A percentile compares a stretch with the other conserved stretches of the same genome.
These are phyloP conservation scores for Platismatia glauca DNA, from an alignment of 495 filamentous ascomycete species.

Conservation along the genomic window DNA sequence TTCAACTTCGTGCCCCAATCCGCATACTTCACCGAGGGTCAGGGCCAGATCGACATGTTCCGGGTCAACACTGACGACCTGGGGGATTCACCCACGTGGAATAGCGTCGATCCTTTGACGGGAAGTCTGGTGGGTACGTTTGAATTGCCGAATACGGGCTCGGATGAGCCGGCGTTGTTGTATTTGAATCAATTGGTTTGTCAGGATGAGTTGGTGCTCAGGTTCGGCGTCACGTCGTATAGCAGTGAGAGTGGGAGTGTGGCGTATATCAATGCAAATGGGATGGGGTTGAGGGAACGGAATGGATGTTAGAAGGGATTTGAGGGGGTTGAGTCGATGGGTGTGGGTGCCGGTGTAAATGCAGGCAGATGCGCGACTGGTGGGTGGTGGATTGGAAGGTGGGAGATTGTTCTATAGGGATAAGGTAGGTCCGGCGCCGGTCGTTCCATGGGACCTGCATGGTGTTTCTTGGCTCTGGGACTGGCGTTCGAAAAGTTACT, in stretches of 20 bases:
- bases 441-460: no score
- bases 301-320: neutral
- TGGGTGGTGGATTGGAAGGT: no score
- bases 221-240: no score
- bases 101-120: neutral
- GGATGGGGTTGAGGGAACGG: constrained; percentile 13
- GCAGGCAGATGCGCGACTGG: no score
- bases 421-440: no score
- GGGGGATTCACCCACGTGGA: constrained; percentile 2
- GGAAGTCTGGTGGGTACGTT: constrained; percentile 15
- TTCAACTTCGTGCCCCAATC: constrained; percentile 1
- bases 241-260: constrained; percentile 11
- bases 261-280: neutral
- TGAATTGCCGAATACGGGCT: constrained; percentile 6
- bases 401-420: no score
- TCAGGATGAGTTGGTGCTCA: no score
- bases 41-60: constrained; percentile 11
- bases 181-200: no score
- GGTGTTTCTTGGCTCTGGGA: no score
- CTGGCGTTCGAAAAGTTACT: no score
- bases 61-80: neutral
- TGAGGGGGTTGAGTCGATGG: neutral
- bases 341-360: no score
- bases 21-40: neutral
- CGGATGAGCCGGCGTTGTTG: no score